A percentile compares a stretch with the other conserved stretches of the same genome.
Evolutionary conservation across 352 stramenopile genomes (phyloP).

Genomic region (Phytopythium boreale): DNA sequence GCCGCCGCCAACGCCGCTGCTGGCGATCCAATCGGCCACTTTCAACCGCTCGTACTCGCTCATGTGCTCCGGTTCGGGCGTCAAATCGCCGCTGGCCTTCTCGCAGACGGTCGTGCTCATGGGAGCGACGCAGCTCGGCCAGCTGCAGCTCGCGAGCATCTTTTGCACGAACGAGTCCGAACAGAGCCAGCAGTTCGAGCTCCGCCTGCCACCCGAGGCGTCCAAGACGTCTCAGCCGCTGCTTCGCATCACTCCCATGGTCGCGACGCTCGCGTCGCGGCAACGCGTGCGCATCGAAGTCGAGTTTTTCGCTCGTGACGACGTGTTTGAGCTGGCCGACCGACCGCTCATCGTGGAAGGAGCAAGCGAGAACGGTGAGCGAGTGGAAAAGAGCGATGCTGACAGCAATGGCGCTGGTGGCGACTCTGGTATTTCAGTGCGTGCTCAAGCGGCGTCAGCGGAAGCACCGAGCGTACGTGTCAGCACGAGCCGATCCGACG

Average conservation of each 20-base stretch:
- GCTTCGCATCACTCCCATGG: slow-evolving; percentile 61
- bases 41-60: slow-evolving; percentile 34
- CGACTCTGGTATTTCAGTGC: background rate
- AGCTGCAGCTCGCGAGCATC: slow-evolving; percentile 32
- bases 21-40: slow-evolving; percentile 35
- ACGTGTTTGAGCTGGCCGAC: slow-evolving; percentile 34
- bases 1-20: slow-evolving; percentile 10
- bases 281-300: slow-evolving; percentile 73
- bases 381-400: background rate
- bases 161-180: slow-evolving; percentile 34
- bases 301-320: slow-evolving; percentile 56
- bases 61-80: slow-evolving; percentile 25
- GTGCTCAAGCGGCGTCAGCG: background rate
- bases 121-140: slow-evolving; percentile 32
- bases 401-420: background rate
- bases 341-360: slow-evolving; percentile 4
- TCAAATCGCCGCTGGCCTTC: slow-evolving; percentile 25
- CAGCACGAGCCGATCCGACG: slow-evolving; percentile 8
- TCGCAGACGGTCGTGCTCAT: slow-evolving; percentile 33
- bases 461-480: slow-evolving; percentile 10
- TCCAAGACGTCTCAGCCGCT: slow-evolving; percentile 3
- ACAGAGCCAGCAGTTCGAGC: slow-evolving; percentile 19
- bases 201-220: slow-evolving; percentile 26
- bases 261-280: slow-evolving; percentile 42
- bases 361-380: background rate